phyloP scores from a whole-genome alignment of 176 grass and related monocot genomes.

The Stipa capillata region DNA sequence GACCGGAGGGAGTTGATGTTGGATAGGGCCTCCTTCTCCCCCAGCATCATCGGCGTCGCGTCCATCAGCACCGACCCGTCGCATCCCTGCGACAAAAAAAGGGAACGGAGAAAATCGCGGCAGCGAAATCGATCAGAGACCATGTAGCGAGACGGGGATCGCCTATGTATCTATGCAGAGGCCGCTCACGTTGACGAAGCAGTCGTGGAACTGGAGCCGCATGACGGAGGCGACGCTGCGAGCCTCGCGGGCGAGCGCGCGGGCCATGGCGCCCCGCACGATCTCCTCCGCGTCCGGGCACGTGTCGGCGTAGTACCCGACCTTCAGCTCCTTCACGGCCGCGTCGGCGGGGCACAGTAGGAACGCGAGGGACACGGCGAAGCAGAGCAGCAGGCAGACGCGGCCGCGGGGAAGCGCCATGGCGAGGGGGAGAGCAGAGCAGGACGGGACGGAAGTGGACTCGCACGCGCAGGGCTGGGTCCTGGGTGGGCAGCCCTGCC shows the following conservation, averaged over 20 bases:
- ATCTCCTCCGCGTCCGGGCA: slow-evolving; percentile 69
- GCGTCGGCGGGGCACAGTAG: neutral
- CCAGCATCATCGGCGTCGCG: slow-evolving; percentile 51
- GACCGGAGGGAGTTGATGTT: slow-evolving; percentile 87
- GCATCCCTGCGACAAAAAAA: slow-evolving; percentile 50
- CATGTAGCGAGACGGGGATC: neutral
- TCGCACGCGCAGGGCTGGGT: no score
- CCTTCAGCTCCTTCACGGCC: slow-evolving; percentile 27
- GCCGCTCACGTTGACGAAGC: slow-evolving; percentile 88
- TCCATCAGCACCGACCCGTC: slow-evolving; percentile 92
- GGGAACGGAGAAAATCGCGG: neutral
- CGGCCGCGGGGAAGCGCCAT: slow-evolving; percentile 29
- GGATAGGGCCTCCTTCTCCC: slow-evolving; percentile 82
- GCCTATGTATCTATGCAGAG: no score
- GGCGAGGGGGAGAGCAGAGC: neutral
- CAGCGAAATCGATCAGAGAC: neutral
- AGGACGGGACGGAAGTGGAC: no score
- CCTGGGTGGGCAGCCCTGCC: no score
- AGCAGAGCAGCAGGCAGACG: neutral
- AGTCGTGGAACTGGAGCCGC: slow-evolving; percentile 98
- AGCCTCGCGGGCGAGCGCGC: slow-evolving; percentile 47
- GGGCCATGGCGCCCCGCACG: slow-evolving; percentile 49
- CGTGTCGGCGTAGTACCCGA: slow-evolving; percentile 75
- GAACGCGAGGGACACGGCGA: neutral
- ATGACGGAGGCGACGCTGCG: slow-evolving; percentile 90